Evolutionary conservation across 2,329 filamentous ascomycete species (phyloP).

Genomic region (Ophiobolus disseminans): DNA sequence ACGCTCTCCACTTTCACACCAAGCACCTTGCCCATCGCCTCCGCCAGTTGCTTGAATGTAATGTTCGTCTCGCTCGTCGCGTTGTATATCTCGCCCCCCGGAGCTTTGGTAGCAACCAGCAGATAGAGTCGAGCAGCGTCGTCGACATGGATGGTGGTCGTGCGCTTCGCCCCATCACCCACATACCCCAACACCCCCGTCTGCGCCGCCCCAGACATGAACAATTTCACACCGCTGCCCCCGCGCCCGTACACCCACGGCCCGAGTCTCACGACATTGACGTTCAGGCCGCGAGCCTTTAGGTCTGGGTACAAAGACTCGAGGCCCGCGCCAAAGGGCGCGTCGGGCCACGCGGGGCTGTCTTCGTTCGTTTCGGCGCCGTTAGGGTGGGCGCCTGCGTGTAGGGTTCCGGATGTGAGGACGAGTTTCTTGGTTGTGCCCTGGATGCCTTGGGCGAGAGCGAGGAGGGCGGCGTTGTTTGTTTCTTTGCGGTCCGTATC

Average conservation of each 20-base stretch:
- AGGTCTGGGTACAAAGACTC: slow-evolving; percentile 19
- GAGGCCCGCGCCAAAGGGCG: not conserved
- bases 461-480: slow-evolving; percentile 49
- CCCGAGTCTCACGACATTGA: slow-evolving; percentile 50
- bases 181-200: slow-evolving; percentile 37
- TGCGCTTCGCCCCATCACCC: slow-evolving; percentile 25
- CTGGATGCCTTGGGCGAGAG: slow-evolving; percentile 46
- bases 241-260: slow-evolving; percentile 56
- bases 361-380: slow-evolving; percentile 42
- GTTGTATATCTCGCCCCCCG: slow-evolving; percentile 48
- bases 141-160: slow-evolving; percentile 52
- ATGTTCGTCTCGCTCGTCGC: slow-evolving; percentile 38
- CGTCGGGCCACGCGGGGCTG: slow-evolving; percentile 12
- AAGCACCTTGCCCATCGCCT: slow-evolving; percentile 37
- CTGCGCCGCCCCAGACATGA: slow-evolving; percentile 44
- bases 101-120: slow-evolving; percentile 45
- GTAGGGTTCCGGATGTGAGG: slow-evolving; percentile 44
- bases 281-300: slow-evolving; percentile 42
- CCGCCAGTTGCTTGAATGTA: slow-evolving; percentile 38
- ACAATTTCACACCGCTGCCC: slow-evolving; percentile 42
- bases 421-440: slow-evolving; percentile 50
- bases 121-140: slow-evolving; percentile 55
- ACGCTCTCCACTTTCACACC: slow-evolving; percentile 19
- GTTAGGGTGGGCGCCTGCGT: slow-evolving; percentile 28
- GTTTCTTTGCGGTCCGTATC: slow-evolving; percentile 19